Base-by-base conservation (phyloP, 1,284 basidiomycete genomes). In the Papiliotrema nemorosa region DNA sequence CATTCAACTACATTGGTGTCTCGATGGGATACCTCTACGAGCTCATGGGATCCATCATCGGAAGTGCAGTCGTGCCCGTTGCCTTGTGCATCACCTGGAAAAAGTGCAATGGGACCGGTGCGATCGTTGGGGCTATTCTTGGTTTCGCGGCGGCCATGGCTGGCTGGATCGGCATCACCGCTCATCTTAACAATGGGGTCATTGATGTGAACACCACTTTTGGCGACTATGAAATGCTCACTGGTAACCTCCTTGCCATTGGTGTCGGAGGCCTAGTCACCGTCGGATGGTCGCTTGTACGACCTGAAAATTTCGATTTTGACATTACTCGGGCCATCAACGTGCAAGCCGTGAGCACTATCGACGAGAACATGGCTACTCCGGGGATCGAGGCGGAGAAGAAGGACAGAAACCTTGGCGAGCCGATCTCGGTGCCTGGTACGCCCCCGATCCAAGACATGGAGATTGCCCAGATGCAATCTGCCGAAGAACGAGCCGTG, bases 21-120 rank as follows among this genome's bases (percentile, higher is more conserved):
- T 86, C 83, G 5, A 88, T 90, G 87, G 89, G 88, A 14, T 90
- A 86, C 86, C 81, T 89, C 47, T 89, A 88, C 66, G 85, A 85
- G 12, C 36, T 38, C 36, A 38, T 12, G 37, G 79, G 79, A 1
- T 73, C 74, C 31, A 63, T 80, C 43, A 82, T 94, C 16, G 89
- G 90, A 1, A 85, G 86, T 2, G 90, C 82, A 2, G 91, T 93
- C 31, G 84, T 85, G 4, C 91, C 91, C 2, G 88, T 93, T 59
- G 90, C 90, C 1, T 77, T 86, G 16, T 86, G 84, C 56, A 82
- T 91, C 52, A 86, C 85, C 1, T 90, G 89, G 84, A 79, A 76
- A 50, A 85, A 83, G 64, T 87, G 88, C n/a, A 92, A 90, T 73
- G 87, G 85, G 62, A 81, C 79, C 69, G 90, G 87, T 5, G 88